Base-by-base conservation (phyloP, 2,329 filamentous ascomycete genomes). In the Penicillium sp. region DNA sequence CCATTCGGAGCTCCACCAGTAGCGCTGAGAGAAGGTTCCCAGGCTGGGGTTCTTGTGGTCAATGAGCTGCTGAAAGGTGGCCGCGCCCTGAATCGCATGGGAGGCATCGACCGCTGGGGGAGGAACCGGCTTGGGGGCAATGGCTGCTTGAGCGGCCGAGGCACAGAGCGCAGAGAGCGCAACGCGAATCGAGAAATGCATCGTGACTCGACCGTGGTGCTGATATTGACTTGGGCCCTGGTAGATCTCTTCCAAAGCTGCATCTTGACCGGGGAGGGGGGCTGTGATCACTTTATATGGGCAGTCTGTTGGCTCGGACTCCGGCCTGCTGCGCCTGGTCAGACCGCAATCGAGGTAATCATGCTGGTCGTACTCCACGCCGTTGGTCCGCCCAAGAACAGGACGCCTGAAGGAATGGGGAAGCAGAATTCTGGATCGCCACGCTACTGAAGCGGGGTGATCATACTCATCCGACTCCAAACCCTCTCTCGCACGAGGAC, bases 11-110 rank as follows among this genome's bases (percentile, higher is more conserved):
- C 73, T 76, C 60, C 72, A 81, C 68, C 72, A 80, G 60, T 74
- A 81, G 37, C 73, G 70, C 63, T 81, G 77, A 27, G 70, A 66
- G 55, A 81, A 81, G 0, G 74, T 81, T 9, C 78, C 78, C 9
- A 79, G 64, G n/a, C 66, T 66, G 1, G 78, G 78, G 54, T 81
- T 68, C 4, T 71, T 64, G 63, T 84, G 81, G 58, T 84, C 80
- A 42, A 83, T 76, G 46, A 78, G 68, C 62, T 83, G 81, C 52
- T 76, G 61, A 50, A 81, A 82, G 5, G 65, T 70, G 27, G 61
- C 48, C 24, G 47, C 13, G 11, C 52, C 51, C 32, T 33, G 44
- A 1, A 26, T 48, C 3, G 42, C 43, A 32, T 13, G 42, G 6
- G 43, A 42, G 32, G 28, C 37, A 6, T 44, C 48, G 26, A 25